Conservation (phyloP, 805 yeast species). For the Pichia insulana region DNA sequence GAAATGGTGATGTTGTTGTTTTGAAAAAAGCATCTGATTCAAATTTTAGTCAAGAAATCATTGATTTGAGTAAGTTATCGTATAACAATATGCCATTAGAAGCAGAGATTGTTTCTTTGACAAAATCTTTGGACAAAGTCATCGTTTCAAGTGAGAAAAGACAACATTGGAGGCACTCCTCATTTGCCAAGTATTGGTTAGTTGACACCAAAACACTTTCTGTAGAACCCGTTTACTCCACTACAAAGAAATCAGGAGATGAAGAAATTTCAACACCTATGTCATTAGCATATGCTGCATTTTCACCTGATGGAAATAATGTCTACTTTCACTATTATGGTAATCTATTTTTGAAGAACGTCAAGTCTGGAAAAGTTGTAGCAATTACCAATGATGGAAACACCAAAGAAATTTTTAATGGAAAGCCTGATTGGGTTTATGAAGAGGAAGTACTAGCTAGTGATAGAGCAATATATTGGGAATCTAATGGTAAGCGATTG, state of each 20-base stretch:
- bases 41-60: slow-evolving; percentile 23
- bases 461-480: slow-evolving; percentile 67
- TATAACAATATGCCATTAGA: slow-evolving; percentile 33
- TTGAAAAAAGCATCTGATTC: slow-evolving; percentile 24
- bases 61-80: slow-evolving; percentile 28
- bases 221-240: slow-evolving; percentile 17
- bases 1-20: slow-evolving; percentile 11
- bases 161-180: slow-evolving; percentile 63
- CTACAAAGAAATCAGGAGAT: slow-evolving; percentile 19
- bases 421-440: slow-evolving; percentile 76
- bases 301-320: slow-evolving; percentile 53
- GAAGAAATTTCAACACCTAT: slow-evolving; percentile 14
- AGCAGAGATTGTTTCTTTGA: slow-evolving; percentile 37
- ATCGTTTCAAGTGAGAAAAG: slow-evolving; percentile 44
- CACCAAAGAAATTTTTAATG: slow-evolving; percentile 41
- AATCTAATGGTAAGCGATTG: slow-evolving; percentile 49
- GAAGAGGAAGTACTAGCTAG: slow-evolving; percentile 65
- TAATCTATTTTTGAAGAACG: slow-evolving; percentile 43
- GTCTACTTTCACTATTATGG: slow-evolving; percentile 49
- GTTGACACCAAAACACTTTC: slow-evolving; percentile 35
- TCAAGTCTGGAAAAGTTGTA: slow-evolving; percentile 18
- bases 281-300: slow-evolving; percentile 42
- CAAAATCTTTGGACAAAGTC: slow-evolving; percentile 38
- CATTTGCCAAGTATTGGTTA: slow-evolving; percentile 53
- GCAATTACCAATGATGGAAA: slow-evolving; percentile 47